Base-by-base conservation (phyloP, 768 basidiomycete genomes). In the Pseudohyphozyma bogoriensis region DNA sequence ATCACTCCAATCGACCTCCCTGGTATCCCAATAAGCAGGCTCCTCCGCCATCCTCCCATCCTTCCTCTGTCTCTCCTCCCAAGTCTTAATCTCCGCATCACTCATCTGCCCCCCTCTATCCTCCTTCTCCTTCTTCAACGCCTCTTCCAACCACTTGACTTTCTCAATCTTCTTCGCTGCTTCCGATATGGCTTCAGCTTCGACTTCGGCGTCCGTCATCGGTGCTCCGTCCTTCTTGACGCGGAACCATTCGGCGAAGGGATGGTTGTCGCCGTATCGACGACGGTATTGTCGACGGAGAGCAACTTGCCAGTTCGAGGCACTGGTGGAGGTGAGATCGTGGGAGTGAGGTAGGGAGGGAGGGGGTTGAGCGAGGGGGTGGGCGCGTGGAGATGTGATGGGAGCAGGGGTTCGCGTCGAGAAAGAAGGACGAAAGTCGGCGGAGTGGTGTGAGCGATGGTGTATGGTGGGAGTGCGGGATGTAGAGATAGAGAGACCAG, bases 1-100 rank as follows among this genome's bases (percentile, higher is more conserved):
- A 28, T 59, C 65, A 6, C 56, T 46, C 65, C 65, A 66, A n/a
- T 66, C 65, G 51, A 66, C 58, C 1, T 60, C 64, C 11, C 56
- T 45, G 29, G 58, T 56, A 28, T 65, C 64, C 39, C 56, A 55
- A 37, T 60, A 65, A 40, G 37, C 37, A 10, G 33, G 4, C 11
- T 46, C 56, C 10, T 20, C 51, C 31, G 2, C 44, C 13, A 18
- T 11, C 26, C 28, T 54, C 11, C 10, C 51, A 6, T 39, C 52
- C 13, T 51, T 16, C 53, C 56, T 18, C 28, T 45, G 55, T 52
- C 59, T n/a, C 15, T 32, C 42, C 32, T 61, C 56, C 18, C 9
- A 18, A 11, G 44, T 9, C 44, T 45, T n/a, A n/a, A 11, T n/a
- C 44, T 45, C 18, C 12, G 15, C 44, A 8, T 8, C 10, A 12